Percentiles rank a stretch among this genome's conserved stretches.
Evolutionary conservation across 2,329 filamentous ascomycete species (phyloP).

Genomic region (Waltergamsia citrina): DNA sequence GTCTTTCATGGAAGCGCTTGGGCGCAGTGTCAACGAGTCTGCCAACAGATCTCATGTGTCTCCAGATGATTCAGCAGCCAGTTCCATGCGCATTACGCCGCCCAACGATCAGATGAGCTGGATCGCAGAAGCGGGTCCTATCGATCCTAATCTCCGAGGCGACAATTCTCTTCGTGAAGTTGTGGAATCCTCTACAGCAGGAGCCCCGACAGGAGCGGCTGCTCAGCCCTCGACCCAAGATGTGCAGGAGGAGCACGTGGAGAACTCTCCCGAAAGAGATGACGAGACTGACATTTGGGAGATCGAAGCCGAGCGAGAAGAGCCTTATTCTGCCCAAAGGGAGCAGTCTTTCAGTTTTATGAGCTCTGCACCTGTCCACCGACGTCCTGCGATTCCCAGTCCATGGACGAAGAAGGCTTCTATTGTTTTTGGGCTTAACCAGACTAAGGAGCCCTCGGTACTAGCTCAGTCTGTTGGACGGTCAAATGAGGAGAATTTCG

Average conservation of each 20-base stretch:
- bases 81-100: constrained; percentile 20
- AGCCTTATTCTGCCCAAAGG: constrained; percentile 19
- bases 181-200: constrained; percentile 7
- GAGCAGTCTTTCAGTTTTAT: constrained; percentile 20
- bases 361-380: constrained; percentile 11
- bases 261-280: constrained; percentile 12
- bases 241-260: constrained; percentile 9
- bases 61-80: constrained; percentile 17
- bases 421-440: too few species aligned
- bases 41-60: constrained; percentile 4
- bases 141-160: constrained; percentile 23
- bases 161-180: constrained; percentile 22
- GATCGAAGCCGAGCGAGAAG: constrained; percentile 41
- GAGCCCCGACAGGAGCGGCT: constrained; percentile 4
- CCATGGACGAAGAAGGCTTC: constrained; percentile 24
- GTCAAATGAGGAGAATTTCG: neutral
- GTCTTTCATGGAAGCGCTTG: constrained; percentile 21
- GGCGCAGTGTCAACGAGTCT: constrained; percentile 11
- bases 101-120: constrained; percentile 32
- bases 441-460: too few species aligned
- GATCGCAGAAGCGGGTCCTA: constrained; percentile 26
- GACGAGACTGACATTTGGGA: constrained; percentile 49
- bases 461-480: constrained; percentile 1
- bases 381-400: constrained; percentile 20
- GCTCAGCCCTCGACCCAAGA: constrained; percentile 10